These are phyloP conservation scores for Kodamaea neixiangensis DNA, from an alignment of 805 yeast genomes.

Conservation along the genomic window DNA sequence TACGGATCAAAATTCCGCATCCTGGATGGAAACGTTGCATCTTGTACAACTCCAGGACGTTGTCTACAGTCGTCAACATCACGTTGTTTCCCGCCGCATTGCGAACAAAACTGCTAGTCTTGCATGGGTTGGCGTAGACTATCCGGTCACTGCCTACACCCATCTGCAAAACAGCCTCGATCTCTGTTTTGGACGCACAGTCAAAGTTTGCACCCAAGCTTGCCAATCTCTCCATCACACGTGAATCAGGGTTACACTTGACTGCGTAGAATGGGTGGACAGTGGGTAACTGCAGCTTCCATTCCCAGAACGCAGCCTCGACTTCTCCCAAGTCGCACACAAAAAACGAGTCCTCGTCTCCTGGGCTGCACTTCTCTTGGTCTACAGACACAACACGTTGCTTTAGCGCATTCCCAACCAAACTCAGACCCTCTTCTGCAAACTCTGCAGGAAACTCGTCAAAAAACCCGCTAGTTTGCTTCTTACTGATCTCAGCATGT, in stretches of 20 bases:
- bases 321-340: constrained; percentile 84
- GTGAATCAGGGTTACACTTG: constrained; percentile 80
- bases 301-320: constrained; percentile 56
- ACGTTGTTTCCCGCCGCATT: constrained; percentile 62
- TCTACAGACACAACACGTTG: constrained; percentile 48
- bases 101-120: constrained; percentile 78
- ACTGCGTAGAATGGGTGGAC: constrained; percentile 92
- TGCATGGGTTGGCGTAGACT: constrained; percentile 93
- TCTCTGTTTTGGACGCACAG: constrained; percentile 90
- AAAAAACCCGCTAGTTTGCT: background rate
- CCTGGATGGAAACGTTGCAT: constrained; percentile 66
- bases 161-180: constrained; percentile 59
- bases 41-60: constrained; percentile 79
- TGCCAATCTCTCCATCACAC: constrained; percentile 58
- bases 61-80: constrained; percentile 84
- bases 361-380: constrained; percentile 62
- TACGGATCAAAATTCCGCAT: constrained; percentile 72
- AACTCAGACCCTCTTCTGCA: background rate
- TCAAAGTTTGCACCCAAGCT: constrained; percentile 77
- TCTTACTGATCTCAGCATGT: background rate
- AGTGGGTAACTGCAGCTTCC: constrained; percentile 68
- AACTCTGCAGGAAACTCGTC: background rate
- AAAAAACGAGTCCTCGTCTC: constrained; percentile 83
- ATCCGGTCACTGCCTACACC: constrained; percentile 69
- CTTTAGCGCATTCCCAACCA: constrained; percentile 27